Evolutionary conservation across 495 filamentous ascomycete species (phyloP).

Genomic region (Hyaloscypha variabilis): DNA sequence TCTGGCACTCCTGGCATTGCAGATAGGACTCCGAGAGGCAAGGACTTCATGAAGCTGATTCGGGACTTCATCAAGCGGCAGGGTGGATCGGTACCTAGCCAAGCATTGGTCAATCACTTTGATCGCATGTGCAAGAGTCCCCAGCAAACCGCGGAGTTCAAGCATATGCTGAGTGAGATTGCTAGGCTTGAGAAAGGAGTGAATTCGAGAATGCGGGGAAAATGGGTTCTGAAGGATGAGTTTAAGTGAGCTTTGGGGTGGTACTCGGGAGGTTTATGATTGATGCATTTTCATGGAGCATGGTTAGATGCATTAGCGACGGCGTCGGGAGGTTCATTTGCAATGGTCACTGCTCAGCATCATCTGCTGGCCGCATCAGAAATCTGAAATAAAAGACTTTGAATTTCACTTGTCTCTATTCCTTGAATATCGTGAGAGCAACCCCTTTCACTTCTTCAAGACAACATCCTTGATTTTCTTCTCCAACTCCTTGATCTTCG

Average conservation of each 20-base stretch:
- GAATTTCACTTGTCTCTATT: background rate
- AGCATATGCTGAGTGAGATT: constrained; percentile 47
- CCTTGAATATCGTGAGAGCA: no score
- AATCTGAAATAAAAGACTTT: background rate
- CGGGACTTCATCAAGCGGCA: constrained; percentile 71
- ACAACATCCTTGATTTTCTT: no score
- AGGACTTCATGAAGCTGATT: constrained; percentile 73
- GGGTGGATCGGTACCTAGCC: constrained; percentile 70
- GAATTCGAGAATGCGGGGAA: constrained; percentile 52
- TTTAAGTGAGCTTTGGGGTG: constrained; percentile 39
- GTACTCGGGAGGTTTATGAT: background rate
- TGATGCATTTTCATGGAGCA: background rate
- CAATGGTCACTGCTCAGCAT: background rate
- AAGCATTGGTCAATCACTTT: constrained; percentile 80
- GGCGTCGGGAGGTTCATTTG: background rate
- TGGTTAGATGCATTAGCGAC: background rate
- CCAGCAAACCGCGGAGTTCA: constrained; percentile 48
- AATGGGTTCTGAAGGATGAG: constrained; percentile 65
- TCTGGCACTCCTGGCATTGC: constrained; percentile 28
- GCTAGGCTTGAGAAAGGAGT: constrained; percentile 58
- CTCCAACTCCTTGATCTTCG: no score
- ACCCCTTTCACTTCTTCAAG: no score
- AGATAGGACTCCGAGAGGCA: constrained; percentile 32
- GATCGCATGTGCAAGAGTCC: constrained; percentile 48
- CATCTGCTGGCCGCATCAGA: background rate